Evolutionary conservation across 345 rosid species (phyloP), one percentile per base, ranked within the genome.

Genomic region (Boechera divaricarpa): DNA sequence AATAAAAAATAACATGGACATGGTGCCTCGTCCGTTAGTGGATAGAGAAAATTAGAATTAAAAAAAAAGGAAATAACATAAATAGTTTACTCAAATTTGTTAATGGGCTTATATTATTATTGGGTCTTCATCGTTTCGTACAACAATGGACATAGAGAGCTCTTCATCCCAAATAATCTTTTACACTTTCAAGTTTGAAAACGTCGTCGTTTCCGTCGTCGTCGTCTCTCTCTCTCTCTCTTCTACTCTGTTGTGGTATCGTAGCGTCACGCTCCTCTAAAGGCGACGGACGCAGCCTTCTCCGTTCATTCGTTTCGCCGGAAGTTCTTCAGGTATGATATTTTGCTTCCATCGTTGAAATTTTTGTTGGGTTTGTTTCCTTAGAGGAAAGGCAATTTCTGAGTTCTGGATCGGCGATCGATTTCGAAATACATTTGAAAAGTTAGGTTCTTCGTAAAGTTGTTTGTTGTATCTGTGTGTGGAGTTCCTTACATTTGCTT

Each of bases 261-360:
- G 59, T n/a, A 29, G 24, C 48, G 72, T 49, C 72, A 24, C 72
- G 13, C 26, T 68, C 44, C 44, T 49, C 24, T 45, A 6, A 26
- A 29, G 54, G 15, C 54, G 35, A 42, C 51, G 38, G 49, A 38
- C 63, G n/a, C 52, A 41, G 63, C n/a, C 16, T 69, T n/a, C 7
- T 57, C 32, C 21, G 56, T 70, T 70, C 16, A 44, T 32, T 21
- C 54, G 29, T 54, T 42, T 75, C 67, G 62, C 63, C 74, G 45
- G 67, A 21, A 41, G 29, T 38, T 60, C 10, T 61, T 7, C 7
- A 36, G 79, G 79, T 75, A 59, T 32, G 7, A 33, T 33, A 15
- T 15, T 57, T 3, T 35, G 12, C 18, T 9, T 45, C 47, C 36
- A 5, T 54, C 41, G 67, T 15, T 35, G 39, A 26, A 10, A 3